Conservation (phyloP, 176 grass and related monocot species). For the Calamus simplicifolius region DNA sequence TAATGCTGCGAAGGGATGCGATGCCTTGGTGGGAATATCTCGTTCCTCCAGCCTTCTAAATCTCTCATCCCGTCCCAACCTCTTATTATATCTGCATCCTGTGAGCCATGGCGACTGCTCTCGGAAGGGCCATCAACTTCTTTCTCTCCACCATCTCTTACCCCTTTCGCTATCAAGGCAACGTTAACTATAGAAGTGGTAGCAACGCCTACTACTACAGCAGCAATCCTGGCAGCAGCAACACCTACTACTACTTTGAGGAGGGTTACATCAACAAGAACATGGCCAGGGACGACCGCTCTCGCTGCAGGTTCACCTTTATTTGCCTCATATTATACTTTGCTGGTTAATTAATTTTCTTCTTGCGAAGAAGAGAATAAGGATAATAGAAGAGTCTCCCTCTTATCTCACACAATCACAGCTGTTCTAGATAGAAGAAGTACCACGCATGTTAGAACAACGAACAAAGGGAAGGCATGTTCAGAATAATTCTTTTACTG, state of each 20-base stretch:
- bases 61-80: neutral
- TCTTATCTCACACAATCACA: no score
- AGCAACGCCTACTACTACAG: conserved; percentile 12
- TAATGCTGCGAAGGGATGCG: neutral
- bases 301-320: conserved; percentile 8
- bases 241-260: conserved; percentile 1
- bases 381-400: neutral
- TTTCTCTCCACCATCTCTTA: conserved; percentile 2
- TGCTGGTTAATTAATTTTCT: neutral
- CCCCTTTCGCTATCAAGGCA: neutral
- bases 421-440: no score
- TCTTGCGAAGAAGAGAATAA: neutral
- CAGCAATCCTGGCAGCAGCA: conserved; percentile 6
- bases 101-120: conserved; percentile 2
- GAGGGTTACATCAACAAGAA: neutral
- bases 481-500: no score
- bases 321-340: neutral
- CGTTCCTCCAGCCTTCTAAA: neutral
- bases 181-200: neutral
- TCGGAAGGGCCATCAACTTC: conserved; percentile 12
- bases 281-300: conserved; percentile 17
- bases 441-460: no score
- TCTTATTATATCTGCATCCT: neutral
- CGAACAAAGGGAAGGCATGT: no score
- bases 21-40: conserved; percentile 8